Evolutionary conservation across 2,329 filamentous ascomycete species (phyloP).

Genomic region (Hymenoscyphus fructigenus): DNA sequence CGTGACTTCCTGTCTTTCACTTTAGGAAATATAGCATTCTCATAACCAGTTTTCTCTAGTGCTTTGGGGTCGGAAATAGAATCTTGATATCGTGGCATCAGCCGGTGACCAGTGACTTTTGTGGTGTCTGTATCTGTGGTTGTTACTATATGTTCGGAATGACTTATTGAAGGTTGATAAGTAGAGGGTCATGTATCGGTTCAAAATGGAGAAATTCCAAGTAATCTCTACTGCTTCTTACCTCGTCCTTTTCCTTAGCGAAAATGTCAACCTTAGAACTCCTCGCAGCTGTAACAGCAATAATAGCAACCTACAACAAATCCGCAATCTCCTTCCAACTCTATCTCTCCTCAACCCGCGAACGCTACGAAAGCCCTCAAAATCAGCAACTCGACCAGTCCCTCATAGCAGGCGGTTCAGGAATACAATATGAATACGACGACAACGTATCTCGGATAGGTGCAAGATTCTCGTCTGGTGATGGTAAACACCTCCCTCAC

Average conservation of each 20-base stretch:
- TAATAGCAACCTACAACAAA: conserved; percentile 14
- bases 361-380: conserved; percentile 6
- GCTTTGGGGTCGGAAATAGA: too few species aligned
- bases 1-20: too few species aligned
- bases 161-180: too few species aligned
- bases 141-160: too few species aligned
- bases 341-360: conserved; percentile 11
- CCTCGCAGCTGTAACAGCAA: conserved; percentile 12
- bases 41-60: too few species aligned
- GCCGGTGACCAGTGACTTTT: too few species aligned
- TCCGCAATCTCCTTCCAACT: conserved; percentile 8
- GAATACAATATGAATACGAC: conserved; percentile 18
- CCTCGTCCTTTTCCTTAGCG: background rate
- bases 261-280: conserved; percentile 17
- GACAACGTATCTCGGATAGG: conserved; percentile 11
- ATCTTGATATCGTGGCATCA: too few species aligned
- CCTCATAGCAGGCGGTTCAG: conserved; percentile 9
- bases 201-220: too few species aligned
- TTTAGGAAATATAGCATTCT: too few species aligned
- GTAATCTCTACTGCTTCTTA: background rate
- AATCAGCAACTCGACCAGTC: conserved; percentile 14
- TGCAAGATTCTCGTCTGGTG: conserved; percentile 12
- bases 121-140: too few species aligned
- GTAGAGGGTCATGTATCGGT: too few species aligned
- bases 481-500: conserved; percentile 3